Conservation (phyloP, 495 filamentous ascomycete genomes). For the Chlorociboria aeruginascens region DNA sequence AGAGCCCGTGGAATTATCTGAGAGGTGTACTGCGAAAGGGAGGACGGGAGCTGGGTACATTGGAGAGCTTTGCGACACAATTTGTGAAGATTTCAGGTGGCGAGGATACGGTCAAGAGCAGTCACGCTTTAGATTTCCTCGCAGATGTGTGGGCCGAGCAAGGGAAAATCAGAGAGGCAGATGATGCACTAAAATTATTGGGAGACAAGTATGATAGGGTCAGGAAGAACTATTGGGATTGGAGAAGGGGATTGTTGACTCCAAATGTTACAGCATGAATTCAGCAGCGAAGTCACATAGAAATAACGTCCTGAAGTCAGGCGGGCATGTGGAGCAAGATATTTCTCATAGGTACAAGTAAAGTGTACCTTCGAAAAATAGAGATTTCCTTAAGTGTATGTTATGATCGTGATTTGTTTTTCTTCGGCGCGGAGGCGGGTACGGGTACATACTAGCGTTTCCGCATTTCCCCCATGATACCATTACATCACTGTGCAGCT, state of each 20-base stretch:
- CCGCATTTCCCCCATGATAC: no score
- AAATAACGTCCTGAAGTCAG: no score
- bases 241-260: slow-evolving; percentile 41
- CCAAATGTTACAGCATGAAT: no score
- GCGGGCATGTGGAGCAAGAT: no score
- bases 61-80: slow-evolving; percentile 51
- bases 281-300: no score
- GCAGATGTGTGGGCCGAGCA: slow-evolving; percentile 68
- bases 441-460: no score
- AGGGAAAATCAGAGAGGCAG: slow-evolving; percentile 43
- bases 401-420: no score
- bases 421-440: no score
- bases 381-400: no score
- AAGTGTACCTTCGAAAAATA: no score
- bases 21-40: slow-evolving; percentile 60
- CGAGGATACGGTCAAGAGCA: slow-evolving; percentile 48
- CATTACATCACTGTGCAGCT: no score
- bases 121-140: slow-evolving; percentile 81
- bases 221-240: slow-evolving; percentile 85
- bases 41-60: slow-evolving; percentile 39
- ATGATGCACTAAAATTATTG: slow-evolving; percentile 55
- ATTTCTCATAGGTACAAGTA: no score
- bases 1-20: slow-evolving; percentile 86
- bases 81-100: slow-evolving; percentile 45
- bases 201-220: slow-evolving; percentile 85